Conservation (phyloP, 2,329 filamentous ascomycete species). For the Pseudogymnoascus sp. region DNA sequence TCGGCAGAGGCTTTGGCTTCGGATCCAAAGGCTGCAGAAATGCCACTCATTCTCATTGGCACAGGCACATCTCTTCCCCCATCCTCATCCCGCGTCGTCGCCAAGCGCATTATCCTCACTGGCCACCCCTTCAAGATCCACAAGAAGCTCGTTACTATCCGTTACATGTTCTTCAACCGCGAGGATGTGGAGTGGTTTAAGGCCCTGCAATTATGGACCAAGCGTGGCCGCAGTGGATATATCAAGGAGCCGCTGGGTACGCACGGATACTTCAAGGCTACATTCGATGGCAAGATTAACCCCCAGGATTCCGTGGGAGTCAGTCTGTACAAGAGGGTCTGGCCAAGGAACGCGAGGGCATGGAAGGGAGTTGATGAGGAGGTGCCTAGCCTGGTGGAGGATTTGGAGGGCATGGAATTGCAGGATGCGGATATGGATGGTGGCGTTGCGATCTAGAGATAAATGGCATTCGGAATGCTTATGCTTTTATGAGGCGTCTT, state of each 20-base stretch:
- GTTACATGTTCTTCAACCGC: slow-evolving; percentile 99
- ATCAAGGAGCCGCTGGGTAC: slow-evolving; percentile 93
- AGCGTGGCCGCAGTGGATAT: slow-evolving; percentile 76
- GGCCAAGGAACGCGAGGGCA: slow-evolving; percentile 58
- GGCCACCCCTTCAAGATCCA: slow-evolving; percentile 98
- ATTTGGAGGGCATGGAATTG: slow-evolving; percentile 22
- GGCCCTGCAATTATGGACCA: slow-evolving; percentile 90
- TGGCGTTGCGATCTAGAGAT: slow-evolving; percentile 3
- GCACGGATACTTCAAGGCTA: slow-evolving; percentile 99
- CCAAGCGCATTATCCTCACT: slow-evolving; percentile 88
- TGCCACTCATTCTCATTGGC: slow-evolving; percentile 63
- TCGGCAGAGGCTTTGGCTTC: slow-evolving; percentile 35
- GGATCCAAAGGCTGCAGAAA: slow-evolving; percentile 36
- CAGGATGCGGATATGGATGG: slow-evolving; percentile 11
- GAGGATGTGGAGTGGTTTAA: slow-evolving; percentile 98
- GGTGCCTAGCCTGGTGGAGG: slow-evolving; percentile 20
- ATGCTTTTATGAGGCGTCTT: slow-evolving; percentile 4
- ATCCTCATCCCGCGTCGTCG: slow-evolving; percentile 68
- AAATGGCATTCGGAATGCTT: background rate
- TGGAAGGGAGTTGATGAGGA: slow-evolving; percentile 19
- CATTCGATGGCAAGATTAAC: slow-evolving; percentile 92
- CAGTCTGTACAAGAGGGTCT: slow-evolving; percentile 79
- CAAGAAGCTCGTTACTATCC: slow-evolving; percentile 91
- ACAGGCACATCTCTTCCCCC: slow-evolving; percentile 83
- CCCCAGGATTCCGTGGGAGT: slow-evolving; percentile 90